Percentiles rank a stretch among this genome's conserved stretches.
These are phyloP conservation scores for Elaeis guineensis DNA, from an alignment of 176 grass and related monocot species.

Conservation along the genomic window DNA sequence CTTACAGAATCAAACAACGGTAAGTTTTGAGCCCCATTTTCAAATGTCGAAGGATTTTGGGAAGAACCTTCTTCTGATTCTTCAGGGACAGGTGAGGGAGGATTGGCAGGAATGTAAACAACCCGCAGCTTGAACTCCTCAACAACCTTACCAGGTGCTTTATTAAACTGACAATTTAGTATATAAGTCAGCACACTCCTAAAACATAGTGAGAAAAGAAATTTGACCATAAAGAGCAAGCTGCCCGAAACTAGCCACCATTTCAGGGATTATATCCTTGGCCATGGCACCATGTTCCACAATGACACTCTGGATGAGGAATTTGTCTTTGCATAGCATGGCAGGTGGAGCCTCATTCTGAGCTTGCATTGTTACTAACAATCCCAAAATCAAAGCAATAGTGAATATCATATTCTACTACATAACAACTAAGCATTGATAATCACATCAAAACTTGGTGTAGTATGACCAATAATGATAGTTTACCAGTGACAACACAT, in stretches of 20 bases:
- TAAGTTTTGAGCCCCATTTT: slow-evolving; percentile 44
- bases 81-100: slow-evolving; percentile 47
- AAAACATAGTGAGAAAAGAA: background rate
- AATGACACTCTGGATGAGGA: slow-evolving; percentile 78
- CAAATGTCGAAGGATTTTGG: slow-evolving; percentile 41
- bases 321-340: slow-evolving; percentile 95
- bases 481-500: slow-evolving; percentile 62
- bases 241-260: slow-evolving; percentile 32
- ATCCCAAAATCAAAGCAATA: too few species aligned
- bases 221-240: background rate
- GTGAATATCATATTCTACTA: too few species aligned
- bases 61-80: slow-evolving; percentile 86
- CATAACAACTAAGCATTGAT: too few species aligned
- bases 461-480: background rate
- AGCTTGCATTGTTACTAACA: slow-evolving; percentile 79
- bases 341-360: slow-evolving; percentile 50
- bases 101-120: slow-evolving; percentile 59
- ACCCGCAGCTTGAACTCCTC: slow-evolving; percentile 94
- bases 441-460: background rate
- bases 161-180: slow-evolving; percentile 56
- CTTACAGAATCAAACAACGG: slow-evolving; percentile 65
- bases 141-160: slow-evolving; percentile 71
- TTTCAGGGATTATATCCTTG: slow-evolving; percentile 62
- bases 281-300: slow-evolving; percentile 23
- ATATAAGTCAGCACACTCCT: background rate